Evolutionary conservation across 495 filamentous ascomycete genomes (phyloP), one percentile per base, ranked within the genome.

Genomic region (Penicillium waksmanii): DNA sequence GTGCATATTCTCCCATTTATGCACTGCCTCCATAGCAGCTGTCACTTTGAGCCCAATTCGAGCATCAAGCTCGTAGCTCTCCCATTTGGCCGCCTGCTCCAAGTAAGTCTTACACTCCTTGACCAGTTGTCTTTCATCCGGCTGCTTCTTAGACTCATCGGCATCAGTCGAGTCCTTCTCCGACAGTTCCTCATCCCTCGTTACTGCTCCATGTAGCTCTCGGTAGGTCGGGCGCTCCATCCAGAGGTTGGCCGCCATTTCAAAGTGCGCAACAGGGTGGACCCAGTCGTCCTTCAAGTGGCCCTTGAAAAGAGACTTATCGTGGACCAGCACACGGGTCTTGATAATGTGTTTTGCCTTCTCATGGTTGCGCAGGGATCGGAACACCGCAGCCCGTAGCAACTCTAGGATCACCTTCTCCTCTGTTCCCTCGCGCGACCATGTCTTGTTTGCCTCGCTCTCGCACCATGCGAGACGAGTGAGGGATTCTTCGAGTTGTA

Each of bases 231-330:
- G 75, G 18, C 78, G 73, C 65, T 89, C 87, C 72, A 82, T 82
- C 94, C 93, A 98, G 19, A 87, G 72, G 35, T 89, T 84, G 18
- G 88, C 90, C 0, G 91, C 94, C 82, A 93, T 87, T 68, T 98
- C 95, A 71, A 97, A 98, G 66, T 93, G 77, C 17, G 93, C 95
- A 3, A 84, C 84, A 3, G 95, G 91, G 6, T 80, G 78, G 52
- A 86, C 84, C 86, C 93, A 98, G 63, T 94, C 87, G 54, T 98
- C 93, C 66, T 84, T 89, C 12, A 87, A 77, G 34, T 80, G 70
- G 4, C 90, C 90, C 63, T 89, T 96, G 75, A 95, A 92, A 18
- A 80, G 57, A 2, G 73, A 58, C 61, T 84, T 89, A 53, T 92
- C 89, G 38, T 90, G 82, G 48, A 66, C 76, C 0, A 91, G 62